Conservation (phyloP, 352 stramenopile species). For the Globisporangium canariense region DNA sequence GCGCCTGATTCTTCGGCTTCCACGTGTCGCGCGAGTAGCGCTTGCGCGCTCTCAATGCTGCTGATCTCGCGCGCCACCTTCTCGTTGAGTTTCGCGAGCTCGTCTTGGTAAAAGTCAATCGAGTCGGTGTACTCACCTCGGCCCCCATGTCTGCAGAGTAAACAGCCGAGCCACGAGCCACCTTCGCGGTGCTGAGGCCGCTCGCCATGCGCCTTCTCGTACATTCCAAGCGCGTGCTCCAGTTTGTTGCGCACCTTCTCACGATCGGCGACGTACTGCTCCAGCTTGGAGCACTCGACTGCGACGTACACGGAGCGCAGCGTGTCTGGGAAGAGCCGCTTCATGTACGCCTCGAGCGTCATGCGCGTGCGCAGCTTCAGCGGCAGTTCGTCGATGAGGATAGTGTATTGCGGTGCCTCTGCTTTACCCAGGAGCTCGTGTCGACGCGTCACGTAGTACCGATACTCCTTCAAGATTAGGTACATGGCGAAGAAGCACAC, state of each 20-base stretch:
- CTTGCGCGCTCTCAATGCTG: conserved; percentile 59
- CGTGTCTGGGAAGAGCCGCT: conserved; percentile 60
- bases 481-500: conserved; percentile 55
- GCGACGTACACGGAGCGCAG: conserved; percentile 66
- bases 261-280: conserved; percentile 50
- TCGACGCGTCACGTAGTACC: conserved; percentile 51
- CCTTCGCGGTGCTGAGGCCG: conserved; percentile 48
- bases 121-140: conserved; percentile 40
- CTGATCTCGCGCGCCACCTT: conserved; percentile 54
- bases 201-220: conserved; percentile 29
- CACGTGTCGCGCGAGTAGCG: conserved; percentile 40
- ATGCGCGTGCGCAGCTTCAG: conserved; percentile 49
- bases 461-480: conserved; percentile 60
- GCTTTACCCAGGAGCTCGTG: conserved; percentile 54
- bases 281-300: conserved; percentile 58
- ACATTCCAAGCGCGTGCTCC: conserved; percentile 51
- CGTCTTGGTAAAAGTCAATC: conserved; percentile 62
- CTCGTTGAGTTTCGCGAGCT: conserved; percentile 53
- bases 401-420: conserved; percentile 65
- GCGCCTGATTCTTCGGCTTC: conserved; percentile 27
- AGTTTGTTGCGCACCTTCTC: conserved; percentile 40
- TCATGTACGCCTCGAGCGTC: conserved; percentile 70
- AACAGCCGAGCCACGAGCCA: conserved; percentile 36
- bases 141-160: conserved; percentile 38
- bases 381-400: conserved; percentile 72